These are phyloP conservation scores for Chenopodium quinoa DNA, from an alignment of 148 eudicot genomes.

Conservation along the genomic window DNA sequence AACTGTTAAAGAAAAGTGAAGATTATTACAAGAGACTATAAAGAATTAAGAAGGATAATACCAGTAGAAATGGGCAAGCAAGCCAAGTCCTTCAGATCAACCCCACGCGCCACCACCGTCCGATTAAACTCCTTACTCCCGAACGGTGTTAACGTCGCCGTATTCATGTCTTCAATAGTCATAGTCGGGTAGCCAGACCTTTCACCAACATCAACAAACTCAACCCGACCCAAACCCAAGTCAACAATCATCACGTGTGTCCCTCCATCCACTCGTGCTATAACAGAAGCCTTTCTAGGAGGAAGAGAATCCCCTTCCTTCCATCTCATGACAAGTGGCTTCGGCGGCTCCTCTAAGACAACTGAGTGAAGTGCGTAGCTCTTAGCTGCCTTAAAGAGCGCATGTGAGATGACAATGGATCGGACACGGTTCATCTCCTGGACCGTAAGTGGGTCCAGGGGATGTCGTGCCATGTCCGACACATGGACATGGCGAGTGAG, in stretches of 20 bases:
- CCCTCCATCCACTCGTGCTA: constrained; percentile 59
- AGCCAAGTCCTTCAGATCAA: constrained; percentile 67
- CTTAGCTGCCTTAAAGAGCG: constrained; percentile 37
- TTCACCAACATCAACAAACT: constrained; percentile 27
- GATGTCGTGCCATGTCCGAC: constrained; percentile 58
- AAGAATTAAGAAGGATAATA: constrained; percentile 1
- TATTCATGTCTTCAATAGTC: constrained; percentile 88
- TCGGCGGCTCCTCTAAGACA: constrained; percentile 69
- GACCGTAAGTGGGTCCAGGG: constrained; percentile 83
- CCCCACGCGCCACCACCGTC: constrained; percentile 65
- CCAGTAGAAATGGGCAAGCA: constrained; percentile 76
- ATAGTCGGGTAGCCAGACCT: constrained; percentile 74
- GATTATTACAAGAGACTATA: background rate
- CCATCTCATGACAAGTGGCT: constrained; percentile 60
- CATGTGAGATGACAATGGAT: constrained; percentile 44
- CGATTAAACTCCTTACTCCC: constrained; percentile 64
- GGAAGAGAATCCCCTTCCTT: constrained; percentile 57
- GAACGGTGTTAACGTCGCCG: constrained; percentile 64
- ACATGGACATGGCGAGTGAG: constrained; percentile 19
- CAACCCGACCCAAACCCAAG: constrained; percentile 47
- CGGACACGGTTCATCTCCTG: constrained; percentile 55
- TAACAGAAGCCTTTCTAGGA: constrained; percentile 64
- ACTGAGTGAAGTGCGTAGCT: constrained; percentile 66
- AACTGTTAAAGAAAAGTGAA: background rate
- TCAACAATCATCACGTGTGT: constrained; percentile 54